These are phyloP conservation scores for Steccherinum ochraceum DNA, from an alignment of 768 basidiomycete species.

Conservation along the genomic window DNA sequence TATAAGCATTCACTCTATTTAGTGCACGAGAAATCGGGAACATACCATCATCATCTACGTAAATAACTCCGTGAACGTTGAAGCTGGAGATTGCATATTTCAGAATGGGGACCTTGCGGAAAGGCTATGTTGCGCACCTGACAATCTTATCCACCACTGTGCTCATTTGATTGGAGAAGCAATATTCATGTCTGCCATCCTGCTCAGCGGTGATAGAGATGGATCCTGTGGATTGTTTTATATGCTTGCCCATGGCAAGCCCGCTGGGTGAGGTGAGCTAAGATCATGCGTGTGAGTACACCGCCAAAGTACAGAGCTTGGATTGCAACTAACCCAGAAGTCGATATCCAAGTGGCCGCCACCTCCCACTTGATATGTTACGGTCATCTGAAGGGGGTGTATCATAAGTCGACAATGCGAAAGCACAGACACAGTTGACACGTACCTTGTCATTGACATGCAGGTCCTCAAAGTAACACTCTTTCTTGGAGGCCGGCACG, in stretches of 20 bases:
- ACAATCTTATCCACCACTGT: constrained; percentile 93
- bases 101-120: constrained; percentile 1
- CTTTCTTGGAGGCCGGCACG: constrained; percentile 73
- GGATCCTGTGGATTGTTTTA: constrained; percentile 85
- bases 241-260: constrained; percentile 65
- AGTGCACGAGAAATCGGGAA: neutral
- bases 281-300: constrained; percentile 1
- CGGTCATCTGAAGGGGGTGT: constrained; percentile 93
- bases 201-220: constrained; percentile 79
- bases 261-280: constrained; percentile 80
- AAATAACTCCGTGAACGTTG: constrained; percentile 97
- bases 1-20: neutral
- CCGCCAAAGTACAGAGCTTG: neutral
- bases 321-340: constrained; percentile 68
- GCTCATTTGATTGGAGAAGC: constrained; percentile 99
- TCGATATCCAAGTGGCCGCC: constrained; percentile 97
- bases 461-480: constrained; percentile 95
- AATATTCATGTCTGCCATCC: constrained; percentile 90
- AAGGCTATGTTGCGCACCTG: constrained; percentile 45
- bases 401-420: too few species aligned
- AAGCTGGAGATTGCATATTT: constrained; percentile 43
- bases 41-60: constrained; percentile 83
- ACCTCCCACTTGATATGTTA: constrained; percentile 97
- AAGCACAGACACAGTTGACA: too few species aligned
- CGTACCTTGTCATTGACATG: constrained; percentile 83